These are phyloP conservation scores for Starmerella asiatica DNA, from an alignment of 805 yeast species.

Conservation along the genomic window DNA sequence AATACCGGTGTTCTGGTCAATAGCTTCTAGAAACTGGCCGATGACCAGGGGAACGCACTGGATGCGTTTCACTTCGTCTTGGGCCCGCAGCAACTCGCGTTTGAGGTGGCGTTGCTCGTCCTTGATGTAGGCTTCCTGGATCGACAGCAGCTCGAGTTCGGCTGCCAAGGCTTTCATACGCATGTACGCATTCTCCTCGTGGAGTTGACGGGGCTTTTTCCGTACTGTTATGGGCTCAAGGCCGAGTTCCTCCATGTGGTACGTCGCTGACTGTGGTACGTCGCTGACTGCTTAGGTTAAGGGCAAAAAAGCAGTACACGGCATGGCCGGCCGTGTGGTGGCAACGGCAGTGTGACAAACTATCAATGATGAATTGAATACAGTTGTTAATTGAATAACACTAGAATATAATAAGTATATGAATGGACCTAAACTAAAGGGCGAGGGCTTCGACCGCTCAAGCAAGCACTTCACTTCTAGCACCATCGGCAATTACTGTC, in stretches of 20 bases:
- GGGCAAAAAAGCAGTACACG: too few species aligned
- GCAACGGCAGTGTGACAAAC: too few species aligned
- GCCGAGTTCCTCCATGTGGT: conserved; percentile 18
- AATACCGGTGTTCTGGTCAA: conserved; percentile 91
- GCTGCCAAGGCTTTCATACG: conserved; percentile 79
- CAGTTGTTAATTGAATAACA: too few species aligned
- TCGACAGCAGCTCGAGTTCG: conserved; percentile 65
- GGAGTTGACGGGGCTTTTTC: conserved; percentile 4
- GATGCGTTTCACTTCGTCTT: conserved; percentile 94
- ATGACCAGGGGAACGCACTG: conserved; percentile 95
- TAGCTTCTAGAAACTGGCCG: conserved; percentile 95
- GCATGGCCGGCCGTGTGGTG: too few species aligned
- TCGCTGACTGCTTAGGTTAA: too few species aligned
- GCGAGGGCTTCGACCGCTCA: too few species aligned
- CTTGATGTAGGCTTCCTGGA: conserved; percentile 94
- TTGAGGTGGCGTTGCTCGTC: conserved; percentile 96
- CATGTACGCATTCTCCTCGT: conserved; percentile 54
- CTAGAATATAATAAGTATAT: too few species aligned
- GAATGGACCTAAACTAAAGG: too few species aligned
- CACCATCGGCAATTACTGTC: too few species aligned
- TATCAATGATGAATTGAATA: too few species aligned
- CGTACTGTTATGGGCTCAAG: conserved; percentile 11
- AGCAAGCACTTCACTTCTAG: too few species aligned
- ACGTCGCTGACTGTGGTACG: too few species aligned
- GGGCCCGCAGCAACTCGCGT: conserved; percentile 89